A percentile compares a stretch with the other conserved stretches of the same genome.
These are phyloP conservation scores for Fusarium albidum DNA, from an alignment of 2,329 filamentous ascomycete genomes.

Conservation along the genomic window DNA sequence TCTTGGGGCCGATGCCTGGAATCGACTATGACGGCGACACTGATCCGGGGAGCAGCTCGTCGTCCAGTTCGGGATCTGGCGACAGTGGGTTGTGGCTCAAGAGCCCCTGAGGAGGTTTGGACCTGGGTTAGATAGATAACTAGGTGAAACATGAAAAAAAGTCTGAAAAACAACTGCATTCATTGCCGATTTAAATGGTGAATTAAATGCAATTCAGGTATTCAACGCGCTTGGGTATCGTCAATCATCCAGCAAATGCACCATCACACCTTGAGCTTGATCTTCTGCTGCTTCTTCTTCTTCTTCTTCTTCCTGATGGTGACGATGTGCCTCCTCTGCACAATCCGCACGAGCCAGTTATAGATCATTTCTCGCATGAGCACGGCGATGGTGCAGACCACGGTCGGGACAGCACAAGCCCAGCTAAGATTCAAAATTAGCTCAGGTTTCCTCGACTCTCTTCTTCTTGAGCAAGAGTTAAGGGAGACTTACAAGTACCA, in stretches of 20 bases:
- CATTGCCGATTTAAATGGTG: background rate
- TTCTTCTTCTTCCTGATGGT: slow-evolving; percentile 51
- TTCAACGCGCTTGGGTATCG: slow-evolving; percentile 35
- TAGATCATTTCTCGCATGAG: slow-evolving; percentile 61
- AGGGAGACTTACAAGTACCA: slow-evolving; percentile 59
- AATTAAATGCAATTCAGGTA: background rate
- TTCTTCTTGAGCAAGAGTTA: too few relatives aligned
- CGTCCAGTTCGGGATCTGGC: background rate
- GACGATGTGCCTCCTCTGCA: slow-evolving; percentile 56
- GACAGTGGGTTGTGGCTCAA: background rate
- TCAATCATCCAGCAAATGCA: slow-evolving; percentile 12
- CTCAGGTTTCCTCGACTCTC: too few relatives aligned
- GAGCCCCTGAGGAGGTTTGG: background rate
- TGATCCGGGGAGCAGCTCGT: background rate
- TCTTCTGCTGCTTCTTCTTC: slow-evolving; percentile 36
- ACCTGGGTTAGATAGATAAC: background rate
- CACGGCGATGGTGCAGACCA: slow-evolving; percentile 57
- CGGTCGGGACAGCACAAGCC: slow-evolving; percentile 66
- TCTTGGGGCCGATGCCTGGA: slow-evolving; percentile 1
- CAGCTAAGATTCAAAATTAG: slow-evolving; percentile 56
- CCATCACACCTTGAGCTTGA: slow-evolving; percentile 36
- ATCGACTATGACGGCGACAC: background rate
- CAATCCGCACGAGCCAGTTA: slow-evolving; percentile 51
- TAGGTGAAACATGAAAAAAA: background rate
- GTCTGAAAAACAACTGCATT: background rate